Evolutionary conservation across 2,329 filamentous ascomycete species (phyloP), one percentile per base, ranked within the genome.

Genomic region (Penicillium sp.): DNA sequence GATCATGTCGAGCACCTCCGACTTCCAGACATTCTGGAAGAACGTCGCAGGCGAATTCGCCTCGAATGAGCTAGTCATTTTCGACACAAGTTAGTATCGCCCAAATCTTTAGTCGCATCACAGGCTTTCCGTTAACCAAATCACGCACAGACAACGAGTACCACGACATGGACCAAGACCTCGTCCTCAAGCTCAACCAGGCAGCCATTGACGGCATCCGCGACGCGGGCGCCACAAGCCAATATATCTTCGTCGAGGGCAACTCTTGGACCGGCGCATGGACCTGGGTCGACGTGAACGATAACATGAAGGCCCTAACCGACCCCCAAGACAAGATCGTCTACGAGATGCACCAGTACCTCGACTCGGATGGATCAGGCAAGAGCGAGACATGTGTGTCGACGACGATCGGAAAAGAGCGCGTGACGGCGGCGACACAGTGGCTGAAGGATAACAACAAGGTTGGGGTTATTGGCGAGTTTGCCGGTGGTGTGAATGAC

Each of bases 321-420:
- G 82, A 85, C 56, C 75, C 81, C 0, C 56, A 73, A 44, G 70
- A 83, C 69, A 82, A 81, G 63, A 75, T 84, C 55, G 69, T 85
- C 64, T 85, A 82, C 68, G 80, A 85, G 63, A 84, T 85, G 82
- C 82, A 85, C 66, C 82, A 85, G 70, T 85, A 84, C 61, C 81
- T 85, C 39, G 82, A 85, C 70, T 72, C 70, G 0, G 82, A 84
- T 54, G 77, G 80, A 47, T 80, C 77, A 2, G 82, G 82, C 15
- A 83, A 81, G 0, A 72, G 70, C 4, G 71, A 68, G 2, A 70
- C 70, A n/a, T 85, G 82, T 64, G 80, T 83, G 15, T 76, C 68
- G 55, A 60, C 69, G 4, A 84, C 81, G n/a, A 81, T 84, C 56
- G 80, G 82, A 50, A 66, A 70, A 23, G 78, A 83, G 60, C 74